These are phyloP conservation scores for Neonectria ditissima DNA, from an alignment of 2,329 filamentous ascomycete species.

Conservation along the genomic window DNA sequence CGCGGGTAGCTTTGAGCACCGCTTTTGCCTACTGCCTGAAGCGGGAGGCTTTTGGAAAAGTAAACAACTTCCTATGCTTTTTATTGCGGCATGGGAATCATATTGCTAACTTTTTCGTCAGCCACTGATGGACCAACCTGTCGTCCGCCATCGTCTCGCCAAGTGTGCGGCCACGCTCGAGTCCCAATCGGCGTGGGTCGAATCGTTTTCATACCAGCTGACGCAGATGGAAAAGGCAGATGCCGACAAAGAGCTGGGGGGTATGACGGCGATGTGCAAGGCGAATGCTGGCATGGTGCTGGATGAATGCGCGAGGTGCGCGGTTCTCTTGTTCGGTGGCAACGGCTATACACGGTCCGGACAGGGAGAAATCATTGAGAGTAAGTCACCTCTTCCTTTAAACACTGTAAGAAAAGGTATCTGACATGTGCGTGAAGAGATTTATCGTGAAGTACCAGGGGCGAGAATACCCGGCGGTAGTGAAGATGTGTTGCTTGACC, in stretches of 20 bases:
- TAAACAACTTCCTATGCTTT: neutral
- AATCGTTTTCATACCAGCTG: slow-evolving; percentile 77
- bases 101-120: slow-evolving; percentile 36
- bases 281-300: slow-evolving; percentile 78
- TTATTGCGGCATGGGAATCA: too few relatives aligned
- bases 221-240: slow-evolving; percentile 69
- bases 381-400: slow-evolving; percentile 58
- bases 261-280: slow-evolving; percentile 78
- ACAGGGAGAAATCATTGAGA: slow-evolving; percentile 77
- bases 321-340: slow-evolving; percentile 78
- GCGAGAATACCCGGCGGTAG: slow-evolving; percentile 39
- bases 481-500: slow-evolving; percentile 42
- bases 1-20: slow-evolving; percentile 54
- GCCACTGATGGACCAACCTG: slow-evolving; percentile 78
- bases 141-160: slow-evolving; percentile 78
- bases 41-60: slow-evolving; percentile 53
- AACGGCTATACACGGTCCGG: slow-evolving; percentile 78
- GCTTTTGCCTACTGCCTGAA: slow-evolving; percentile 54
- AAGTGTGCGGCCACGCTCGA: slow-evolving; percentile 77
- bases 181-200: slow-evolving; percentile 78
- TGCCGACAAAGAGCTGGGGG: slow-evolving; percentile 75
- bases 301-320: slow-evolving; percentile 76
- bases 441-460: slow-evolving; percentile 47
- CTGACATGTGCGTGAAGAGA: slow-evolving; percentile 28
- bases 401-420: neutral